Percentiles rank a stretch among this genome's conserved stretches.
These are phyloP conservation scores for Rhodomyrtus psidioides DNA, from an alignment of 441 rosid genomes.

Conservation along the genomic window DNA sequence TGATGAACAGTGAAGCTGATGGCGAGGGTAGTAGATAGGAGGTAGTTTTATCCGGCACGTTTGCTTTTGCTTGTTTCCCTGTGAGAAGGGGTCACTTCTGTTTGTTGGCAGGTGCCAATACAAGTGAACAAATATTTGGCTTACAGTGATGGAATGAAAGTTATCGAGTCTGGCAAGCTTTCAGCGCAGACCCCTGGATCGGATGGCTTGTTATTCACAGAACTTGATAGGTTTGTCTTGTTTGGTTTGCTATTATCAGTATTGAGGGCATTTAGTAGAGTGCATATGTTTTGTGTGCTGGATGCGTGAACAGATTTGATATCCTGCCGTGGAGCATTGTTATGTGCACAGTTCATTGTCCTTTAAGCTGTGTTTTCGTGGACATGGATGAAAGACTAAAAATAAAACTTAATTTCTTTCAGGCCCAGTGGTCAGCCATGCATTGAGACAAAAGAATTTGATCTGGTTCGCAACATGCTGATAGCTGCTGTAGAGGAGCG, in stretches of 20 bases:
- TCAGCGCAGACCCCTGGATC: slow-evolving; percentile 45
- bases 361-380: neutral
- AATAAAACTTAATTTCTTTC: slow-evolving; percentile 12
- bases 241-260: neutral
- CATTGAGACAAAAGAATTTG: slow-evolving; percentile 79
- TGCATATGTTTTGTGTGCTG: neutral
- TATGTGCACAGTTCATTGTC: neutral
- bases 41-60: neutral
- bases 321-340: neutral
- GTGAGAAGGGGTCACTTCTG: neutral
- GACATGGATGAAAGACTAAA: neutral
- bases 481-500: slow-evolving; percentile 82
- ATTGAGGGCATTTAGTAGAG: neutral
- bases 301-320: neutral
- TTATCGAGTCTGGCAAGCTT: slow-evolving; percentile 68
- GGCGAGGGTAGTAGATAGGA: neutral
- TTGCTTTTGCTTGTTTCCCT: neutral
- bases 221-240: slow-evolving; percentile 59
- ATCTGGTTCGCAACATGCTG: slow-evolving; percentile 71
- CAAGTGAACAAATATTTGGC: slow-evolving; percentile 96
- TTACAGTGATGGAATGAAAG: slow-evolving; percentile 92
- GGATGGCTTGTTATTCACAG: slow-evolving; percentile 72
- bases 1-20: neutral
- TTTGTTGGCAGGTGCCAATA: slow-evolving; percentile 54
- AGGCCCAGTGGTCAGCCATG: slow-evolving; percentile 92